Percentiles rank a stretch among this genome's conserved stretches.
These are phyloP conservation scores for Megacollybia platyphylla DNA, from an alignment of 1,284 basidiomycete genomes.

Conservation along the genomic window DNA sequence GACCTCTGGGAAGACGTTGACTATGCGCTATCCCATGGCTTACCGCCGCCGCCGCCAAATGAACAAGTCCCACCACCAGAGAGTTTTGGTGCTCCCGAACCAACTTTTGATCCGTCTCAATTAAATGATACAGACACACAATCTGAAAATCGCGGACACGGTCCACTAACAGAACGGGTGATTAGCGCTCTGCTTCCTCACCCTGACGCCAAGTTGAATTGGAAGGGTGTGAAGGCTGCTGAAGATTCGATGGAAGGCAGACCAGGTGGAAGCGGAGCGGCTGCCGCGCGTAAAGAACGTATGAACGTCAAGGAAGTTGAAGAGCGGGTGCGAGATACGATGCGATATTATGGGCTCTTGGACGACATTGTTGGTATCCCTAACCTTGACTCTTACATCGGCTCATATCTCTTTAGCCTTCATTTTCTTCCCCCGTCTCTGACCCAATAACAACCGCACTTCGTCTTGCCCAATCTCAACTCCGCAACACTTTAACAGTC, in stretches of 20 bases:
- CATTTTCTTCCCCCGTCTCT: slow-evolving; percentile 71
- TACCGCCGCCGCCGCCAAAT: slow-evolving; percentile 13
- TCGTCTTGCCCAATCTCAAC: slow-evolving; percentile 76
- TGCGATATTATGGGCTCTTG: slow-evolving; percentile 57
- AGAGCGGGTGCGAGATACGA: slow-evolving; percentile 55
- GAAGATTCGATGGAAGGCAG: slow-evolving; percentile 75
- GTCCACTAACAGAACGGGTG: slow-evolving; percentile 69
- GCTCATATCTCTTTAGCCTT: slow-evolving; percentile 36
- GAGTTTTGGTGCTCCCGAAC: slow-evolving; percentile 28
- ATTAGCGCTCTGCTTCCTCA: slow-evolving; percentile 68
- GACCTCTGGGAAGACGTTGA: slow-evolving; percentile 93
- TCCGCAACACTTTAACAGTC: slow-evolving; percentile 62
- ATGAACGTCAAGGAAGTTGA: slow-evolving; percentile 63
- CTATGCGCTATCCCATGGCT: slow-evolving; percentile 17
- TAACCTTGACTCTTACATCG: background rate
- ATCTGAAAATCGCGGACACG: slow-evolving; percentile 64
- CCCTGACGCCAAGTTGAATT: slow-evolving; percentile 33
- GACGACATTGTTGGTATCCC: slow-evolving; percentile 35
- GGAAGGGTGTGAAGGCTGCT: slow-evolving; percentile 67
- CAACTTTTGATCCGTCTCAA: slow-evolving; percentile 65
- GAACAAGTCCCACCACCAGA: slow-evolving; percentile 11
- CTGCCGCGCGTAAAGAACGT: slow-evolving; percentile 58
- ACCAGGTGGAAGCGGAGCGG: slow-evolving; percentile 60
- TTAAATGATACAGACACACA: slow-evolving; percentile 49
- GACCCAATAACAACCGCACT: slow-evolving; percentile 89